Evolutionary conservation across 2,329 filamentous ascomycete genomes (phyloP).

Genomic region (Trichoderma citrinoviride): DNA sequence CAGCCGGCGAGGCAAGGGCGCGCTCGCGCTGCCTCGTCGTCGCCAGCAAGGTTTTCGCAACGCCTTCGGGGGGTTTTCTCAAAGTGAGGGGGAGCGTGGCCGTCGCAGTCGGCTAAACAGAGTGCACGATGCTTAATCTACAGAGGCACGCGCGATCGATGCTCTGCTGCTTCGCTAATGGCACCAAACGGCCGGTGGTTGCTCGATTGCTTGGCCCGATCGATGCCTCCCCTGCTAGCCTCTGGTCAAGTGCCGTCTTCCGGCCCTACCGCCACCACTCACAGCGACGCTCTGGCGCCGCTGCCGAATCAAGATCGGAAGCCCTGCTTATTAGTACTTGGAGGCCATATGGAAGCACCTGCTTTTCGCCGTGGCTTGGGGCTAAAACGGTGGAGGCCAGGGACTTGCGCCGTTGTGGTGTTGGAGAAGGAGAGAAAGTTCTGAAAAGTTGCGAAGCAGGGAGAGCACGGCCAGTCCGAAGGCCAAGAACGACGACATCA

Average conservation of each 20-base stretch:
- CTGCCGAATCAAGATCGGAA: background rate
- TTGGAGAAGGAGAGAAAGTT: slow-evolving; percentile 11
- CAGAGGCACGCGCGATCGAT: slow-evolving; percentile 1
- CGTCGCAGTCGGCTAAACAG: too few relatives aligned
- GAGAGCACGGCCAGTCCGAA: too few relatives aligned
- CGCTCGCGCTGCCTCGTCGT: background rate
- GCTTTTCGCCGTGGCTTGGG: background rate
- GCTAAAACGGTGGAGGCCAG: background rate
- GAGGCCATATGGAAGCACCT: background rate
- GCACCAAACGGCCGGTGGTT: background rate
- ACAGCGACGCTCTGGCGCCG: slow-evolving; percentile 17
- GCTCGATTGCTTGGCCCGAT: slow-evolving; percentile 8
- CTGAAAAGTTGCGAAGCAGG: background rate
- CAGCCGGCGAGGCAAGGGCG: slow-evolving; percentile 2
- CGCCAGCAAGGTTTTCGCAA: background rate
- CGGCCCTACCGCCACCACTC: slow-evolving; percentile 17
- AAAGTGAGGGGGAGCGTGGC: too few relatives aligned
- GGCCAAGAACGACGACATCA: too few relatives aligned
- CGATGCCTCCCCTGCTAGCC: slow-evolving; percentile 14
- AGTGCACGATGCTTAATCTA: background rate
- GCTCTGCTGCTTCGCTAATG: background rate
- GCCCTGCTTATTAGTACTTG: slow-evolving; percentile 6
- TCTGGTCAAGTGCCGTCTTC: slow-evolving; percentile 19
- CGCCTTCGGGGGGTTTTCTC: background rate
- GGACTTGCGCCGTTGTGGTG: background rate